Evolutionary conservation across 805 yeast species (phyloP).

Genomic region (Ogataea paradorogensis): DNA sequence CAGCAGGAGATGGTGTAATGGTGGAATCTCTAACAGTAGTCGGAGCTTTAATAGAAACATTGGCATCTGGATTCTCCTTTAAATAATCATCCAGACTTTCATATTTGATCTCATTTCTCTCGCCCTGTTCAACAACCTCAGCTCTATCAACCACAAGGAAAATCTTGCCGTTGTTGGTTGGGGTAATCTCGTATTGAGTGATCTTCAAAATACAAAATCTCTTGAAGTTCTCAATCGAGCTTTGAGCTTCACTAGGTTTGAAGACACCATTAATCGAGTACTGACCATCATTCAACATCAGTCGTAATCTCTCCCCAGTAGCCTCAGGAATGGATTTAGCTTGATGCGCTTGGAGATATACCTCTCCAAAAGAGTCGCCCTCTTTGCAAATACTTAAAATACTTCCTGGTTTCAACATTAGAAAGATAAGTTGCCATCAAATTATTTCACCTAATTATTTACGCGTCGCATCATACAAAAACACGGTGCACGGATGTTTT

Average conservation of each 20-base stretch:
- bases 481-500: too few species aligned
- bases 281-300: conserved; percentile 52
- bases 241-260: conserved; percentile 40
- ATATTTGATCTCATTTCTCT: conserved; percentile 24
- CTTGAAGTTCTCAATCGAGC: conserved; percentile 29
- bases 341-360: conserved; percentile 32
- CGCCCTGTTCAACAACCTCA: conserved; percentile 35
- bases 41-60: conserved; percentile 23
- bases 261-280: conserved; percentile 50
- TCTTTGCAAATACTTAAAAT: conserved; percentile 24
- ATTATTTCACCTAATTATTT: conserved; percentile 5
- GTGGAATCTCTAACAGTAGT: conserved; percentile 11
- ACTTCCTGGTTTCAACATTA: conserved; percentile 22
- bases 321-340: conserved; percentile 35
- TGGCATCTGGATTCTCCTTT: conserved; percentile 56
- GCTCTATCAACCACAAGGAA: conserved; percentile 30
- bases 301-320: conserved; percentile 40
- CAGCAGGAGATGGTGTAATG: conserved; percentile 20
- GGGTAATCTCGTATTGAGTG: conserved; percentile 23
- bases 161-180: conserved; percentile 27
- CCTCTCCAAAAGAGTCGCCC: conserved; percentile 18
- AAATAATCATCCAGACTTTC: conserved; percentile 52
- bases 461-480: conserved; percentile 7
- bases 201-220: conserved; percentile 25
- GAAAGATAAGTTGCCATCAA: conserved; percentile 12